Percentiles rank a stretch among this genome's conserved stretches.
Evolutionary conservation across 345 rosid species (phyloP).

Genomic region (Cardamine chenopodiifolia): DNA sequence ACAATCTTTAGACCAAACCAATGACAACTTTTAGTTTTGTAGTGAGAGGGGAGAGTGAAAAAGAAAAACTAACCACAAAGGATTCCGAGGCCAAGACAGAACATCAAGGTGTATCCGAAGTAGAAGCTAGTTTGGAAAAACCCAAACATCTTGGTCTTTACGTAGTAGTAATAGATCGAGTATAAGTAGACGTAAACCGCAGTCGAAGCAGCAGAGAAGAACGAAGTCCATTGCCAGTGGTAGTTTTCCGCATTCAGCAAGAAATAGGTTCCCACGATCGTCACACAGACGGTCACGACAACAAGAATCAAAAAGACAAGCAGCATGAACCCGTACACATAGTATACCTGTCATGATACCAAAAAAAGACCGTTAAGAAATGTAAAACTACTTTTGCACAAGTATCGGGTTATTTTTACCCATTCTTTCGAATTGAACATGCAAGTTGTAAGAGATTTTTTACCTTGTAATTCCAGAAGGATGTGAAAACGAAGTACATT

Average conservation of each 20-base stretch:
- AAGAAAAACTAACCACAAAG: conserved; percentile 74
- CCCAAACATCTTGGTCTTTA: conserved; percentile 96
- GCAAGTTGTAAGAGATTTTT: neutral
- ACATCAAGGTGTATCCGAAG: conserved; percentile 95
- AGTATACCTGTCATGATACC: conserved; percentile 66
- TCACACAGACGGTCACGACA: conserved; percentile 86
- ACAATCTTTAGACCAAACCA: neutral
- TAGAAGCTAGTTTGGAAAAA: conserved; percentile 98
- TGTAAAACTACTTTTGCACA: neutral
- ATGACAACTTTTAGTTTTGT: neutral
- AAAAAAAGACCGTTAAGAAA: neutral
- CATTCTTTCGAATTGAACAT: neutral
- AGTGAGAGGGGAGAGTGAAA: neutral
- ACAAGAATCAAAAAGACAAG: conserved; percentile 85
- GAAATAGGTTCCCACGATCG: conserved; percentile 92
- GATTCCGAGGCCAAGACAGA: conserved; percentile 91
- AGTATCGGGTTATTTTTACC: neutral
- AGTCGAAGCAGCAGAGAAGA: conserved; percentile 93
- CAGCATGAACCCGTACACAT: conserved; percentile 93
- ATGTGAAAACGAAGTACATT: conserved; percentile 96
- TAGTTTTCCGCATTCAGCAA: conserved; percentile 91
- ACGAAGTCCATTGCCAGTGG: conserved; percentile 99
- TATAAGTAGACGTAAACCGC: conserved; percentile 87
- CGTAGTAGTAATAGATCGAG: conserved; percentile 83
- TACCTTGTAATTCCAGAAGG: conserved; percentile 99